Evolutionary conservation across 306 rosid species (phyloP), one percentile per base, ranked within the genome.

Genomic region (Trifolium dubium): DNA sequence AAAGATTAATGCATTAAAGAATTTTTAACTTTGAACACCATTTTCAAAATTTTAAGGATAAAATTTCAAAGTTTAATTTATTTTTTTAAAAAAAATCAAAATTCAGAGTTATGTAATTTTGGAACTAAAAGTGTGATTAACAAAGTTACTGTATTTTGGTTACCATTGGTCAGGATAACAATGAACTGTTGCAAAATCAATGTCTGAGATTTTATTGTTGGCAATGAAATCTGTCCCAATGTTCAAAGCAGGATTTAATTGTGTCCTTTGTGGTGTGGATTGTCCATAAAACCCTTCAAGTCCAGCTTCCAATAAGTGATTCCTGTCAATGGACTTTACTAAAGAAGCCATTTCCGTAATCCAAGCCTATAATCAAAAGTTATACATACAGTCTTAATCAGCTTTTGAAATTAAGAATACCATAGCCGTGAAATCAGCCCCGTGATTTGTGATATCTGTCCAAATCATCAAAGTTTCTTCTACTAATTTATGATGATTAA

Each of bases 101-200:
- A 6, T 2, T 19, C 10, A 1, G 5, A 53, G 30, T 17, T 17
- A 1, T 53, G 31, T 10, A 53, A 53, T 53, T 8, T 18, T 1
- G 6, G 11, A 30, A 9, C 56, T 2, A 17, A 50, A 50, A 50
- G 2, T n/a, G 56, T 6, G 10, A 50, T 15, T 50, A 50, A 15
- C 56, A 15, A 50, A 6, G 2, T 1, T 7, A 28, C n/a, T 30
- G n/a, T n/a, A n/a, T 28, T 67, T 44, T 67, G 0, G 41, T 79
- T 85, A 92, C 97, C 98, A 93, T 69, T 90, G 92, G 69, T 91
- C 98, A n/a, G 98, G 97, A 72, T 93, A 93, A 35, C 88, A 91
- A 80, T 93, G 98, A 53, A 85, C 82, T 2, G 98, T 93, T 10
- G 97, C 93, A 66, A 93, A 93, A 83, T 93, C 98, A 13, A 93